A percentile compares a stretch with the other conserved stretches of the same genome.
phyloP scores from a whole-genome alignment of 495 filamentous ascomycete genomes.

The Hypomontagnella submonticulosa region DNA sequence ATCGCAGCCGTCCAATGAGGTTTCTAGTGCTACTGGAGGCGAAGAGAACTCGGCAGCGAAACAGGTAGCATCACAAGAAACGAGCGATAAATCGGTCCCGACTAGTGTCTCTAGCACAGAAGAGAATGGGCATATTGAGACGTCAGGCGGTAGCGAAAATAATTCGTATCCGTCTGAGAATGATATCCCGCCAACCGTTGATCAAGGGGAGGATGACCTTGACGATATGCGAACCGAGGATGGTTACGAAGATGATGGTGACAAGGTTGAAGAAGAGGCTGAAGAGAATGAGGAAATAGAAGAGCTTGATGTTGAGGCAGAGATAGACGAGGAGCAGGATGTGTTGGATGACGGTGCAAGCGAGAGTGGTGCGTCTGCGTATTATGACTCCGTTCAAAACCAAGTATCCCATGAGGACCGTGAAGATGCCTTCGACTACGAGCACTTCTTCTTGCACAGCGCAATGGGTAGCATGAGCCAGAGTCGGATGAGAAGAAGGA shows the following conservation, averaged over 20 bases:
- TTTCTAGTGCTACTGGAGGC: conserved; percentile 45
- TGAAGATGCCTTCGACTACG: conserved; percentile 96
- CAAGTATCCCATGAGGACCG: conserved; percentile 86
- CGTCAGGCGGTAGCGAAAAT: conserved; percentile 2
- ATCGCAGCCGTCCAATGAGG: conserved; percentile 51
- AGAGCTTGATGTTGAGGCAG: conserved; percentile 9
- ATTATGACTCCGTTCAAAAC: conserved; percentile 65
- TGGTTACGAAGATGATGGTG: conserved; percentile 39
- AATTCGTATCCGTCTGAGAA: conserved; percentile 10
- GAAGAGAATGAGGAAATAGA: conserved; percentile 14
- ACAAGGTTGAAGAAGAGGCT: conserved; percentile 26
- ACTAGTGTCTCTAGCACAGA: conserved; percentile 34
- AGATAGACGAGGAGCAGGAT: conserved; percentile 41
- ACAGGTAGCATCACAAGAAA: conserved; percentile 1
- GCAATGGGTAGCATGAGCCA: conserved; percentile 78
- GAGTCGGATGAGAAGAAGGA: conserved; percentile 57
- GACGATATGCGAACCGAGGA: conserved; percentile 55
- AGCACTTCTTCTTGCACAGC: conserved; percentile 92
- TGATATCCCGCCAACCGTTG: not conserved
- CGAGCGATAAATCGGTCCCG: conserved; percentile 30
- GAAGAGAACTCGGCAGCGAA: conserved; percentile 19
- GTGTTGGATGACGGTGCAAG: conserved; percentile 51
- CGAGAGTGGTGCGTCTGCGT: conserved; percentile 64
- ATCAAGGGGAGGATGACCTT: conserved; percentile 42
- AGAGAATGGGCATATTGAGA: conserved; percentile 6